Evolutionary conservation across 2,329 filamentous ascomycete genomes (phyloP).

Genomic region (Ceratocystis colombiana): DNA sequence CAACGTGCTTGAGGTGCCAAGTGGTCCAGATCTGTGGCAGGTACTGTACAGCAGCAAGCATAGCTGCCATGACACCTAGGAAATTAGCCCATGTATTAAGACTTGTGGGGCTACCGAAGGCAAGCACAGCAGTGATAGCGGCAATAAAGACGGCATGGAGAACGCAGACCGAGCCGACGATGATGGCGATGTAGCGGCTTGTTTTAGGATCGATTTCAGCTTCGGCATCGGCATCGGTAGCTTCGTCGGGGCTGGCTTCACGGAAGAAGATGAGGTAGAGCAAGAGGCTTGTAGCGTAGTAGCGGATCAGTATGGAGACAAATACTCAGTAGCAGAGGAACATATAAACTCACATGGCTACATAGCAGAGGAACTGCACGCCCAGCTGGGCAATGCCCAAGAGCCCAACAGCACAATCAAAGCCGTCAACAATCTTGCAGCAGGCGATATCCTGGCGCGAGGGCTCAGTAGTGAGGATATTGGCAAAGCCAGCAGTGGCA

Average conservation of each 20-base stretch:
- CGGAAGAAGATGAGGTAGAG: constrained; percentile 95
- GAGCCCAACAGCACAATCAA: constrained; percentile 75
- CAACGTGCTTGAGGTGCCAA: constrained; percentile 71
- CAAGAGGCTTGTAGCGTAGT: constrained; percentile 53
- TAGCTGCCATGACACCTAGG: constrained; percentile 67
- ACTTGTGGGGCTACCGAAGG: constrained; percentile 49
- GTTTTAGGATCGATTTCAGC: constrained; percentile 45
- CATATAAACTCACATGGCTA: constrained; percentile 60
- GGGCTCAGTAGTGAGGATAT: constrained; percentile 78
- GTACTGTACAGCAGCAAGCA: constrained; percentile 80
- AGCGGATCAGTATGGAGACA: not conserved
- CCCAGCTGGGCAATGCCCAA: constrained; percentile 86
- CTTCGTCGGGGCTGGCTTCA: constrained; percentile 40
- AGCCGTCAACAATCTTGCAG: constrained; percentile 68
- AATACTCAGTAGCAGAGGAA: not conserved
- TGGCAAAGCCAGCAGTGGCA: constrained; percentile 78
- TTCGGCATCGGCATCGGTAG: constrained; percentile 35
- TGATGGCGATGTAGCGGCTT: constrained; percentile 67
- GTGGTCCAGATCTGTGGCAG: constrained; percentile 93
- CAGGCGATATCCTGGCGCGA: constrained; percentile 76
- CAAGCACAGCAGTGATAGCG: constrained; percentile 58
- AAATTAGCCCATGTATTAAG: constrained; percentile 75
- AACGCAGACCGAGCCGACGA: constrained; percentile 62
- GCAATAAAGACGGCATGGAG: constrained; percentile 63
- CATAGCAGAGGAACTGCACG: constrained; percentile 85